Percentiles rank a stretch among this genome's conserved stretches.
Conservation (phyloP, 768 basidiomycete species). For the Coprinopsis cinerea region DNA sequence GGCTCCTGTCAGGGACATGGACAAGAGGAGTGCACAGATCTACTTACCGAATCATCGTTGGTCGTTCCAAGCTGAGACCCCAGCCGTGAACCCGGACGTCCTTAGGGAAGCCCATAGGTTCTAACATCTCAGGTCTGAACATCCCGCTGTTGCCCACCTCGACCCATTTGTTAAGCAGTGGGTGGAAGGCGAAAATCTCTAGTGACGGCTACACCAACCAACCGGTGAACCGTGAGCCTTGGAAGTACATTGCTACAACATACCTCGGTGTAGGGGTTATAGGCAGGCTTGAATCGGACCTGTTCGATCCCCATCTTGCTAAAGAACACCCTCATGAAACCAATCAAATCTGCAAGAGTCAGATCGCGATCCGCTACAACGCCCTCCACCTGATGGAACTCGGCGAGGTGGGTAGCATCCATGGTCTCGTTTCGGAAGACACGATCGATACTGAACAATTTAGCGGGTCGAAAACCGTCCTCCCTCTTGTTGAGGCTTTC, state of each 20-base stretch:
- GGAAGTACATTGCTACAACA: background rate
- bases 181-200: constrained; percentile 98
- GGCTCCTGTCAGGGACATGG: too few relatives aligned
- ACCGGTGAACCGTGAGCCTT: background rate
- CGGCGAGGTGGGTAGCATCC: constrained; percentile 97
- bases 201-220: constrained; percentile 73
- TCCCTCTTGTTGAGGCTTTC: constrained; percentile 29
- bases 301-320: constrained; percentile 94
- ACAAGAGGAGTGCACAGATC: background rate
- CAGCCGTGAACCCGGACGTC: constrained; percentile 96
- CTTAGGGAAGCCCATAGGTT: constrained; percentile 97
- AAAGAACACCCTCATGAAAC: constrained; percentile 99
- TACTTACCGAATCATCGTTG: constrained; percentile 95
- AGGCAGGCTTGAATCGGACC: constrained; percentile 96
- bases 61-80: constrained; percentile 91
- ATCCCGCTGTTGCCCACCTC: constrained; percentile 99
- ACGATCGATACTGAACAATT: constrained; percentile 94
- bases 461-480: constrained; percentile 86
- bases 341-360: constrained; percentile 93
- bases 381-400: constrained; percentile 99
- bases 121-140: constrained; percentile 99
- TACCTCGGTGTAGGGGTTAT: constrained; percentile 97
- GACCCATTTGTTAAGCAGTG: constrained; percentile 89
- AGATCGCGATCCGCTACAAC: constrained; percentile 93
- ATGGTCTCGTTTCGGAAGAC: constrained; percentile 99